phyloP scores from a whole-genome alignment of 495 filamentous ascomycete species.

The Aspergillus bertholletiae region DNA sequence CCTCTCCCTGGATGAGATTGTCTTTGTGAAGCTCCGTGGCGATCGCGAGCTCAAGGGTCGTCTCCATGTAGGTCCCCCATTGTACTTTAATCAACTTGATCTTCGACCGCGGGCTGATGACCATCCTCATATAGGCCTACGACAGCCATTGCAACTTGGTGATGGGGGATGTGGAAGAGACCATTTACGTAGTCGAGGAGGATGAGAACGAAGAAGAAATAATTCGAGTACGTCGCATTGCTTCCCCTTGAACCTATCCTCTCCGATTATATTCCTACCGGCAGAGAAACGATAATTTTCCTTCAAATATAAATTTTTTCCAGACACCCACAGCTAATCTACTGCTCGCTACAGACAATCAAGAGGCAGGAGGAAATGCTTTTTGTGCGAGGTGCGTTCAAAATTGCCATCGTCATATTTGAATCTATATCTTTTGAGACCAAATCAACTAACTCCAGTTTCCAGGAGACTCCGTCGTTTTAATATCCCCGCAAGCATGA shows the following conservation, averaged over 20 bases:
- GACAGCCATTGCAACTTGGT: conserved; percentile 99
- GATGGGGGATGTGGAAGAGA: conserved; percentile 94
- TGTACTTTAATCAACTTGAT: neutral
- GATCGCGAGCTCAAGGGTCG: conserved; percentile 94
- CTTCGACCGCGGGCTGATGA: neutral
- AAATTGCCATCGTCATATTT: neutral
- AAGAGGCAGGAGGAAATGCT: conserved; percentile 98
- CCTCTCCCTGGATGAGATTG: conserved; percentile 88
- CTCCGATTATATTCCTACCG: neutral
- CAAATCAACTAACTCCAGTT: conserved; percentile 1
- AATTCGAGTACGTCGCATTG: conserved; percentile 52
- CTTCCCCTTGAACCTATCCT: neutral
- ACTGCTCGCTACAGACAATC: conserved; percentile 59
- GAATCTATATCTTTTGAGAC: neutral
- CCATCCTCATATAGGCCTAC: conserved; percentile 64
- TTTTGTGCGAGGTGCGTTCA: conserved; percentile 87
- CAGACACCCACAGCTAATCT: conserved; percentile 8
- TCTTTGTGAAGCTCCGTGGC: conserved; percentile 94
- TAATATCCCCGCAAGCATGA: conserved; percentile 78
- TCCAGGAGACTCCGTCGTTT: conserved; percentile 91
- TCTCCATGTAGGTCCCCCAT: conserved; percentile 67
- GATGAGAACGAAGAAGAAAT: conserved; percentile 82
- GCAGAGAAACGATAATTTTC: neutral
- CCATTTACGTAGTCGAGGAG: conserved; percentile 81
- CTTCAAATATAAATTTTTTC: neutral